Percentiles rank a stretch among this genome's conserved stretches.
Evolutionary conservation across 2,329 filamentous ascomycete species (phyloP).

Genomic region (Knoxdaviesia capensis): DNA sequence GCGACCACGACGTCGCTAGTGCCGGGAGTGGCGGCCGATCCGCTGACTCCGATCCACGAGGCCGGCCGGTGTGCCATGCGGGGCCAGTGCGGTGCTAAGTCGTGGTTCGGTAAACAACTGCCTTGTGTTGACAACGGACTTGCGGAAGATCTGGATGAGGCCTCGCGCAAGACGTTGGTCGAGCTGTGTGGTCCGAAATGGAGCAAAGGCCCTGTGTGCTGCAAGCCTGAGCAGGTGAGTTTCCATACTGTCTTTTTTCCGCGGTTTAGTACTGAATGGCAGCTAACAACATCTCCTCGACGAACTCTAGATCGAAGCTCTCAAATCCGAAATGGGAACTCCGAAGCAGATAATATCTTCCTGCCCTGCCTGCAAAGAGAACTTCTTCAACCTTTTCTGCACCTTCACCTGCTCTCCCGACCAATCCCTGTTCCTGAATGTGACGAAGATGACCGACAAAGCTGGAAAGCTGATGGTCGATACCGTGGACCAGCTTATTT

Average conservation of each 20-base stretch:
- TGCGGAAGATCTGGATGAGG: slow-evolving; percentile 52
- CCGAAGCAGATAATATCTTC: slow-evolving; percentile 79
- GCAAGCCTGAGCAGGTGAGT: slow-evolving; percentile 53
- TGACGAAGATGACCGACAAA: slow-evolving; percentile 53
- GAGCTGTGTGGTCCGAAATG: slow-evolving; percentile 76
- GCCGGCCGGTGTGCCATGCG: slow-evolving; percentile 76
- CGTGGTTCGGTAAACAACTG: slow-evolving; percentile 72
- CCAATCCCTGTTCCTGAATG: slow-evolving; percentile 86
- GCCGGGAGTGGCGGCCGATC: slow-evolving; percentile 6
- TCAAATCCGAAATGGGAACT: slow-evolving; percentile 69
- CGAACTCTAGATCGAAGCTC: slow-evolving; percentile 42
- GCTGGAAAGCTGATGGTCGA: slow-evolving; percentile 42
- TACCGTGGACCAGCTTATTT: slow-evolving; percentile 78
- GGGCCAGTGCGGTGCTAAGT: slow-evolving; percentile 78
- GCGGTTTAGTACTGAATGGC: background rate
- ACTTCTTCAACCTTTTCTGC: slow-evolving; percentile 97
- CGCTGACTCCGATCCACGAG: slow-evolving; percentile 48
- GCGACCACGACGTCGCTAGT: background rate
- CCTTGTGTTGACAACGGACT: slow-evolving; percentile 83
- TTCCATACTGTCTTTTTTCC: background rate
- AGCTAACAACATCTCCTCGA: background rate
- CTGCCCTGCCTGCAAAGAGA: slow-evolving; percentile 91
- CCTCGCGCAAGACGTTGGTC: slow-evolving; percentile 58
- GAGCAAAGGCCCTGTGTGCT: slow-evolving; percentile 70
- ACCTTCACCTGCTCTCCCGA: slow-evolving; percentile 96